Percentiles rank a stretch among this genome's conserved stretches.
phyloP scores from a whole-genome alignment of 345 rosid genomes.

The Turritis glabra region DNA sequence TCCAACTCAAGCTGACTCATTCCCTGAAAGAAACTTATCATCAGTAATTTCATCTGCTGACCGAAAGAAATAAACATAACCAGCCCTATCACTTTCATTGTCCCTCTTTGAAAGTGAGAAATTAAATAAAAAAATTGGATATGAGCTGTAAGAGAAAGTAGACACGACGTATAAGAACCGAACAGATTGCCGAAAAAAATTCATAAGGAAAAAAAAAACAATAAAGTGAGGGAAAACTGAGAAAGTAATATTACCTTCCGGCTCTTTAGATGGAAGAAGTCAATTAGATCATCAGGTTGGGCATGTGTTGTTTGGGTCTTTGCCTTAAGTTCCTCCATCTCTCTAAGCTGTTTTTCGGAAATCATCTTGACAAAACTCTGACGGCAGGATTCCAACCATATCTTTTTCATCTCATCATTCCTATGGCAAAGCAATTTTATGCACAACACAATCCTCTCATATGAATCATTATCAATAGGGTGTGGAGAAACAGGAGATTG shows the following conservation, averaged over 20 bases:
- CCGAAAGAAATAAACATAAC: background rate
- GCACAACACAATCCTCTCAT: constrained; percentile 82
- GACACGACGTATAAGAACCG: constrained; percentile 1
- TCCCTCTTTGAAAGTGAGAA: background rate
- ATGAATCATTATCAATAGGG: constrained; percentile 92
- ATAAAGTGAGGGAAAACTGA: background rate
- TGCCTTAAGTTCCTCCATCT: constrained; percentile 86
- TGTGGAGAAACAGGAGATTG: constrained; percentile 86
- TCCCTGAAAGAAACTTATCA: constrained; percentile 54
- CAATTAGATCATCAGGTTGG: constrained; percentile 97
- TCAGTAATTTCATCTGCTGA: background rate
- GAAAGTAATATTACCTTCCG: constrained; percentile 60
- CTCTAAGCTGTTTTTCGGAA: constrained; percentile 84
- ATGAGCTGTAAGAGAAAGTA: constrained; percentile 5
- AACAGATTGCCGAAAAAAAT: background rate
- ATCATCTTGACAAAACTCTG: constrained; percentile 96
- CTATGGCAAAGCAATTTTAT: constrained; percentile 79
- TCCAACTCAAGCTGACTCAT: constrained; percentile 99
- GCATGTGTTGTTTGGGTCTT: constrained; percentile 91
- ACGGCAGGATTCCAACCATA: constrained; percentile 91
- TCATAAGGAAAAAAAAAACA: background rate
- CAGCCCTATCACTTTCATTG: background rate
- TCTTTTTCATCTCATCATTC: constrained; percentile 74
- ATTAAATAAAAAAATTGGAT: background rate
- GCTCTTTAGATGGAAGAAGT: constrained; percentile 97